Percentiles rank a stretch among this genome's conserved stretches.
Evolutionary conservation across 169 alveolate genomes (phyloP).

Genomic region (Plasmodium adleri): DNA sequence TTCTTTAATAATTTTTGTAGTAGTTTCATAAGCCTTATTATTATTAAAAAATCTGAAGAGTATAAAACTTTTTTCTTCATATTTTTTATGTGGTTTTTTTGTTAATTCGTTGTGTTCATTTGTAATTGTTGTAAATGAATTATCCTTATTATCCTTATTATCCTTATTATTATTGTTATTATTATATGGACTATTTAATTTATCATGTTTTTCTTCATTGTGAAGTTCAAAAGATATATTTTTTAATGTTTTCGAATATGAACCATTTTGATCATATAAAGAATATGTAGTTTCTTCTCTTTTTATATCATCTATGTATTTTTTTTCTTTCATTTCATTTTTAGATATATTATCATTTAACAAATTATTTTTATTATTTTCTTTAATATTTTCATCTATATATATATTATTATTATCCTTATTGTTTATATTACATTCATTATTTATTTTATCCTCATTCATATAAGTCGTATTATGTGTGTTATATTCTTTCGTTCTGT

Average conservation of each 20-base stretch:
- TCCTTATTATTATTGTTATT: background rate
- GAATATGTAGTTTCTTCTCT: constrained; percentile 18
- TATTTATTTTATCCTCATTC: background rate
- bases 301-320: background rate
- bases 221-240: constrained; percentile 23
- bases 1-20: constrained; percentile 70
- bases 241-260: constrained; percentile 3
- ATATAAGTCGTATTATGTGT: too few relatives aligned
- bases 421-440: background rate
- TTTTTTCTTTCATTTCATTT: background rate
- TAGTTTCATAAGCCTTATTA: constrained; percentile 71
- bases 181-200: background rate
- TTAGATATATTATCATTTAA: background rate
- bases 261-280: background rate
- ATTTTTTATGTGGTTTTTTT: constrained; percentile 31
- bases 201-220: background rate
- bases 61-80: constrained; percentile 73
- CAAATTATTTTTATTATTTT: background rate
- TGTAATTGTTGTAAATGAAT: background rate
- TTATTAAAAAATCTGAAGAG: constrained; percentile 69
- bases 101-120: constrained; percentile 18
- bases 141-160: background rate
- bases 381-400: background rate
- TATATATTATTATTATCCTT: background rate
- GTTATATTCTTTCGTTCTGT: too few relatives aligned